Evolutionary conservation across 192 early-diverging fungal genomes (phyloP), one percentile per base, ranked within the genome.

Genomic region (Coemansia sp.): DNA sequence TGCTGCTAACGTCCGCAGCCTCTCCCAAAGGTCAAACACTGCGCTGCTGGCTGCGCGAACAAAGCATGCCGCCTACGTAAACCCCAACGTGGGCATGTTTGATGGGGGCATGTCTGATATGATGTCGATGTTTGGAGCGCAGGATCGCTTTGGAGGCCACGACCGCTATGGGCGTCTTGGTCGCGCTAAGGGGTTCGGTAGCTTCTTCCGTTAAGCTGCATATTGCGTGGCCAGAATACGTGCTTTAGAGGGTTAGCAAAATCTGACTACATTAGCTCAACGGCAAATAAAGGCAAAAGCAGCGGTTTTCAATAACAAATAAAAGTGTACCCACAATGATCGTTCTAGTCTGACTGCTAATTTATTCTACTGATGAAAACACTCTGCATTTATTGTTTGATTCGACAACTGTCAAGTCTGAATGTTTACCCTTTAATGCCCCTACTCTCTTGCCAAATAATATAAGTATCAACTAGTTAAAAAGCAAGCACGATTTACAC

Each of bases 91-190:
- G 13, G 7, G 3, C 15, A 40, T 21, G 37, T 22, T 54, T 21
- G 59, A 49, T 38, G 69, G 67, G n/a, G 55, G 62, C 30, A 68
- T 78, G 66, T 78, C 61, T 53, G 67, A 57, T 17, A 64, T 70
- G 61, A 65, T 65, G 62, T 38, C 54, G 9, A 49, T 53, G 30
- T 67, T 71, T 47, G 65, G 65, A 15, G 61, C 30, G 4, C n/a
- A 33, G 19, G 53, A 59, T 38, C 30, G 48, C 9, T 30, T 15
- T 46, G 38, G 58, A 5, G 45, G 56, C 13, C 40, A 44, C 17
- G 56, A 60, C 34, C 45, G 65, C 19, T 44, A 37, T 41, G 62
- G 55, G 11, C 69, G 66, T 11, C 46, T 55, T 19, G 46, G 46
- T 9, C 46, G 46, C 21, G 39, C 15, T 18, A 53, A 60, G 12